Evolutionary conservation across 1,284 basidiomycete genomes (phyloP).

Genomic region (Trichosporon faecale): DNA sequence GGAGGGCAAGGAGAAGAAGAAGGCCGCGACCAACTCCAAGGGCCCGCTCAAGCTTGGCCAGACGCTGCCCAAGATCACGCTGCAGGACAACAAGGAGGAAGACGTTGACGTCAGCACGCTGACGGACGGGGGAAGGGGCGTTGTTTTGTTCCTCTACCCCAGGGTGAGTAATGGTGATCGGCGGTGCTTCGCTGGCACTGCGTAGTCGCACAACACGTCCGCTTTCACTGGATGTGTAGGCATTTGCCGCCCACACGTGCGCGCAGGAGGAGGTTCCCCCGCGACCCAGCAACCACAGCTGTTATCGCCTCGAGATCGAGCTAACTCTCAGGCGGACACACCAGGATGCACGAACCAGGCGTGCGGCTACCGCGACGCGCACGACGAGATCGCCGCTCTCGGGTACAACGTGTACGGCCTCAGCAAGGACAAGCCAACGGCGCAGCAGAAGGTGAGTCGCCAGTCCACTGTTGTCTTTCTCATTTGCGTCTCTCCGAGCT

Average conservation of each 20-base stretch:
- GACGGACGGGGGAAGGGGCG: conserved; percentile 61
- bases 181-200: not conserved
- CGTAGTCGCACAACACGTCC: not conserved
- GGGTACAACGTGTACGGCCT: conserved; percentile 80
- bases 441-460: conserved; percentile 66
- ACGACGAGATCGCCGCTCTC: conserved; percentile 66
- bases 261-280: no score
- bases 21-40: conserved; percentile 28
- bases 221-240: no score
- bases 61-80: conserved; percentile 65
- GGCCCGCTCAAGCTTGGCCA: conserved; percentile 66
- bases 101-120: conserved; percentile 50
- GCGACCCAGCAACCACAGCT: no score
- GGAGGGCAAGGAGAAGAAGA: conserved; percentile 17
- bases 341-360: conserved; percentile 83
- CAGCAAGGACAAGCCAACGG: conserved; percentile 72
- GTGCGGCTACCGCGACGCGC: conserved; percentile 79
- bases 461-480: no score
- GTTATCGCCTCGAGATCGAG: no score
- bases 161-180: conserved; percentile 39
- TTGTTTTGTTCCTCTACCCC: conserved; percentile 70
- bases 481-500: no score
- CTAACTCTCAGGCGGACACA: conserved; percentile 53
- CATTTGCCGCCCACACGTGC: no score
- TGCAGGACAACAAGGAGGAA: conserved; percentile 62